Evolutionary conservation across 2,329 filamentous ascomycete species (phyloP), one percentile per base, ranked within the genome.

Genomic region (Scytalidium sp.): DNA sequence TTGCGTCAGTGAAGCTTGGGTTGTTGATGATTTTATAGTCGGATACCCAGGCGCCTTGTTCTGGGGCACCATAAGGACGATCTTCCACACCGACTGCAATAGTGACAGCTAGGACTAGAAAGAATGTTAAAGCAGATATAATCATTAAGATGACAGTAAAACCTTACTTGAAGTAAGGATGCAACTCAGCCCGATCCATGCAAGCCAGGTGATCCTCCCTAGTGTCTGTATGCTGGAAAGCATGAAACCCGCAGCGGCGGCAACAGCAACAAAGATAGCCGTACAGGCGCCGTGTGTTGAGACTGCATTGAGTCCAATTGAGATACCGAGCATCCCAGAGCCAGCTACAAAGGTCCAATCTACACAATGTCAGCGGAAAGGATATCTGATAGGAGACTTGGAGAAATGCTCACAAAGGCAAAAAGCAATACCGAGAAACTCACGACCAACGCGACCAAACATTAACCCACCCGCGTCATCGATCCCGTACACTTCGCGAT

Each of bases 171-270:
- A 85, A 83, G 1, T 65, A 69, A n/a, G 58, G n/a, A n/a, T n/a
- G n/a, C n/a, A n/a, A n/a, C n/a, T n/a, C n/a, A n/a, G n/a, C n/a
- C n/a, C n/a, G n/a, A n/a, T n/a, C n/a, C n/a, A n/a, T n/a, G n/a
- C n/a, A n/a, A n/a, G n/a, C n/a, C 79, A 85, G 0, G 80, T 82
- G 41, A 85, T 65, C 78, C 79, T 84, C 2, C 76, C 79, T 50
- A 85, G 55, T 0, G 66, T 68, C 2, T 59, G 65, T 77, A 56
- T 83, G 78, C 46, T 79, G 72, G 56, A 84, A 78, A 49, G 80
- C 85, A 52, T 80, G 75, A 81, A 71, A 22, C 73, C 76, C 1
- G 79, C 78, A 5, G 74, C 69, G 1, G 70, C 54, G 22, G 75
- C 75, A 8, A 81, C 71, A 7, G 75, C 64, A 1, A 75, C 67